Evolutionary conservation across 2,329 filamentous ascomycete genomes (phyloP), one percentile per base, ranked within the genome.

Genomic region (Paradendryphiella salina): DNA sequence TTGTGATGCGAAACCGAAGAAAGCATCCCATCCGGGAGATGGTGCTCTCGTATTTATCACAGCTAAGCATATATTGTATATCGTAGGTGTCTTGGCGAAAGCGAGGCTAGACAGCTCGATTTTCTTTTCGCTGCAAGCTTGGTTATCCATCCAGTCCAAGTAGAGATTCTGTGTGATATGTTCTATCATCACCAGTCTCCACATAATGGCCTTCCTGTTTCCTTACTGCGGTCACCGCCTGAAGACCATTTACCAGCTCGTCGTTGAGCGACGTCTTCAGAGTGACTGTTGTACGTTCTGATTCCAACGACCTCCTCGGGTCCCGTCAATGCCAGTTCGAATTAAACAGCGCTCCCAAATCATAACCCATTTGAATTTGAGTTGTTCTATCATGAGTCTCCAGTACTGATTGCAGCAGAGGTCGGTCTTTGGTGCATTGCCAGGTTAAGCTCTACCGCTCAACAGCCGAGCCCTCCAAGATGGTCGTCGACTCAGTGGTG

Each of bases 181-280:
- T 26, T 9, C 1, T 26, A 6, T 26, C 2, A 26, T 26, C 8
- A 2, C 23, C 23, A 26, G 23, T 26, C 3, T 26, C 8, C 3
- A 4, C 3, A 28, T 3, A 15, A n/a, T n/a, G 7, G 3, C 35
- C 14, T 20, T 38, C 20, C 14, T n/a, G 26, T 17, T 21, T 26
- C 23, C 23, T 42, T 21, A 23, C 37, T 41, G 14, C 28, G 13
- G 48, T 36, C 36, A 21, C 42, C 3, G 18, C 20, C 35, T 56
- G 42, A 14, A 50, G 47, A 8, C 42, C 13, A 23, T 31, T 10
- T 26, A 52, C 37, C 23, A 49, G 23, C 29, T 49, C 45, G 11
- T 54, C 43, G 15, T 48, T 56, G 5, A 58, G 14, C 14, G 43
- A 49, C 20, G 56, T 51, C 7, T 11, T 43, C 9, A 48, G 20